Base-by-base conservation (phyloP, 306 rosid species). In the Canavalia ensiformis region DNA sequence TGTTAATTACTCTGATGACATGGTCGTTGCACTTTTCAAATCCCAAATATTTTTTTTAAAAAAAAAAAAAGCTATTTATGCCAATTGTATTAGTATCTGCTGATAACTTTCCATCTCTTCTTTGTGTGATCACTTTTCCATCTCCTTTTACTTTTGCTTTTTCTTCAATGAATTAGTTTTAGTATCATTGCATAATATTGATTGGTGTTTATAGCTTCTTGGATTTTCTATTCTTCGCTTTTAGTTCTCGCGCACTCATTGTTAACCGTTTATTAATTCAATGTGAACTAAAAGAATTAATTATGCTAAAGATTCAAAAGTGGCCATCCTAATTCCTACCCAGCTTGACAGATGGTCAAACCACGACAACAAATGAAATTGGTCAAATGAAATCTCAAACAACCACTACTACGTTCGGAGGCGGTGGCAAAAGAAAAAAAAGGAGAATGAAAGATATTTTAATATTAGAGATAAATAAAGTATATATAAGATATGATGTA, bases 331-430 rank as follows among this genome's bases (percentile, higher is more conserved):
- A 37, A 4, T 4, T 7, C 39, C 46, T 18, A 18, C 50, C 62
- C 33, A 69, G 67, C 58, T 52, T 34, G 51, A 10, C 74, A 77
- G 3, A 12, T 18, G 71, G 81, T 86, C 88, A 76, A 75, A 49
- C 31, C 50, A 66, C 42, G 49, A 18, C 71, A 54, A 59, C 57
- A 69, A 70, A 76, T 51, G 72, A 66, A 72, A 80, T 18, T 35
- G 81, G 75, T 78, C 84, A 82, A 82, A 82, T 72, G 31, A 55
- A 55, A 85, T 79, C 80, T 76, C 82, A 85, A 84, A 84, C 74
- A 30, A 75, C 67, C 86, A 80, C 86, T 39, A 82, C 74, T 69
- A 12, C 34, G 31, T 75, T 62, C 41, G 76, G 85, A 57, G 69
- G 68, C 71, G 68, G 49, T 60, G 78, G 33, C 56, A 18, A 18